Base-by-base conservation (phyloP, 1,284 basidiomycete species). In the Trichosporon inkin region DNA sequence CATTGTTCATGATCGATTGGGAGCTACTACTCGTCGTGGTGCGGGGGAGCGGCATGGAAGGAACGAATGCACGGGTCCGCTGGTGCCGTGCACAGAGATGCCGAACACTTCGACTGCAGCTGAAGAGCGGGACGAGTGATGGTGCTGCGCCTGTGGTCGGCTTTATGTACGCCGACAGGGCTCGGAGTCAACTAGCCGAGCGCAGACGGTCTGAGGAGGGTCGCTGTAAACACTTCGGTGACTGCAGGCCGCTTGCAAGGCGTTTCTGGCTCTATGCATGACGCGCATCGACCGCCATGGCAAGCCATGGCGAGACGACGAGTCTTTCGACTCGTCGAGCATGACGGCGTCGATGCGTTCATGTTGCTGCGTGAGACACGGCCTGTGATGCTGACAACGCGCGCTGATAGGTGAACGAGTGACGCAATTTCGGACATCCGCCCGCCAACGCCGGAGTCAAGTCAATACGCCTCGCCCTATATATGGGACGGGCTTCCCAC, bases 351-450 rank as follows among this genome's bases (percentile, higher is more conserved):
- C 20, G 8, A 11, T 22, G 19, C 20, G 17, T 6, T 19, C 44
- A 10, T 20, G 20, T 22, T 24, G 28, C 28, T 32, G 16, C 17
- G 44, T 49, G 44, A 49, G 44, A 49, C 22, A 4, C 8, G 14
- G 44, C 6, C 14, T 49, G 36, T n/a, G 44, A 49, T 22, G 44
- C 22, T 49, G 44, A 49, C 44, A 49, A 49, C 24, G n/a, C 19
- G 24, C 44, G 44, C 44, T 49, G 44, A 49, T 49, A 49, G 44
- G 44, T 49, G 44, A 49, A 22, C 19, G 22, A 49, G 44, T 49
- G 44, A 49, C 44, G 44, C 44, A 49, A 49, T 49, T 49, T 49
- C 44, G 44, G 44, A 49, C 24, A 49, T 49, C 44, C 44, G 44
- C 44, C 44, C 44, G 44, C 28, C 28, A 32, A 32, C 28, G 28